Evolutionary conservation across 306 rosid genomes (phyloP), one percentile per base, ranked within the genome.

Genomic region (Vicia sativa): DNA sequence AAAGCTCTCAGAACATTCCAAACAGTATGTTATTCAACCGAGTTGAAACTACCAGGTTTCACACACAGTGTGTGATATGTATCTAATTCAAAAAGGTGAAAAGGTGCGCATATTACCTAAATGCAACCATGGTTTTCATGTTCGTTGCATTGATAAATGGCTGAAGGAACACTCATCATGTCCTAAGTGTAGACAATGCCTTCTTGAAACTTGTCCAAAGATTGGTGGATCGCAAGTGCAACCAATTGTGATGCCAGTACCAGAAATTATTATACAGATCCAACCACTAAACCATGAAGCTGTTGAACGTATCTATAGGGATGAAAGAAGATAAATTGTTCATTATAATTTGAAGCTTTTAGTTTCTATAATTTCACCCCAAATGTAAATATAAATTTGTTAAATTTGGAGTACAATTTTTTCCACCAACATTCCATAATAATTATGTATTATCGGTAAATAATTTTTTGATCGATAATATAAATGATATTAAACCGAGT

Each of bases 101-200:
- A 80, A 78, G 4, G 55, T 92, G 1, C 80, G 93, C 2, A 83
- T 92, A 3, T 79, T 92, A 3, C 98, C 98, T 0, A 92, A 78
- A 73, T 92, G 98, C 70, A 77, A 84, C 91, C 98, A 92, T 44
- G 96, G 96, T 1, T 92, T 87, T 53, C 98, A 92, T 3, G 79
- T 85, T 9, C 73, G 74, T 1, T 92, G 98, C 78, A 92, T 92
- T 29, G 96, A 90, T 65, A 92, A 82, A 65, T 92, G 98, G 96
- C 71, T 92, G 0, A 83, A 79, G 34, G 81, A 87, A 2, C 93
- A 90, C 63, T 84, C 96, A 0, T 92, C 98, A 2, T 92, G 98
- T 78, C 98, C 98, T 3, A 92, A 81, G 67, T 92, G 98, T 42
- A 78, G 96, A 35, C 91, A 87, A 45, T 84, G 90, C 67, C 85